Evolutionary conservation across 805 yeast genomes (phyloP).

Genomic region (Metschnikowia aberdeeniae): DNA sequence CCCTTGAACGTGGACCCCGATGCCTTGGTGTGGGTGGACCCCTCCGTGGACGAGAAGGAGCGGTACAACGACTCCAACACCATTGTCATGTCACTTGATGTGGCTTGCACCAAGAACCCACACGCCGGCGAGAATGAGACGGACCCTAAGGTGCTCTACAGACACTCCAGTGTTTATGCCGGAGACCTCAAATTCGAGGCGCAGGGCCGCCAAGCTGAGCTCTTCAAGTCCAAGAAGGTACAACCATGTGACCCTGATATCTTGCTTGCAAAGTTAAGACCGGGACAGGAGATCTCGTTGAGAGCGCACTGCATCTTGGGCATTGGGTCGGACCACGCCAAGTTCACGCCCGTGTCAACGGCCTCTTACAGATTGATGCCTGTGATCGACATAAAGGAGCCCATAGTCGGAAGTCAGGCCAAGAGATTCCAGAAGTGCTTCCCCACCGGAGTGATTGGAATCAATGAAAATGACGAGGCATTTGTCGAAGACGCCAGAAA

Average conservation of each 20-base stretch:
- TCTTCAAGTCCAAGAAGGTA: conserved; percentile 63
- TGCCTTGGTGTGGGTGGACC: conserved; percentile 76
- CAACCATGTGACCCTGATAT: conserved; percentile 85
- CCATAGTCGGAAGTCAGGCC: conserved; percentile 76
- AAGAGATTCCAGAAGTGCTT: conserved; percentile 80
- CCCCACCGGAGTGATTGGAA: conserved; percentile 87
- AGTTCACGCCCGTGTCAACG: conserved; percentile 94
- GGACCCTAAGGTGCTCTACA: conserved; percentile 78
- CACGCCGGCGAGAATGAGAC: conserved; percentile 74
- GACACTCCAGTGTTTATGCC: conserved; percentile 85
- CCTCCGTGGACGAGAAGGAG: conserved; percentile 53
- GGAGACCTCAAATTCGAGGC: conserved; percentile 86
- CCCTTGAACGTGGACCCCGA: conserved; percentile 94
- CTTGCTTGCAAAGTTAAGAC: conserved; percentile 85
- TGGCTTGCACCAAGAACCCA: conserved; percentile 80
- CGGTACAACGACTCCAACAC: conserved; percentile 86
- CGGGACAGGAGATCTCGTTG: conserved; percentile 92
- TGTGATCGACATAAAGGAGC: conserved; percentile 67
- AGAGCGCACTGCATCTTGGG: conserved; percentile 91
- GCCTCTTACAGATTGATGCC: conserved; percentile 95
- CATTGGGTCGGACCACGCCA: conserved; percentile 92
- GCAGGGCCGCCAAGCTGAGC: conserved; percentile 78
- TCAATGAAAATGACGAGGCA: conserved; percentile 65
- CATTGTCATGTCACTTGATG: conserved; percentile 74
- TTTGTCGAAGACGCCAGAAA: conserved; percentile 83